These are phyloP conservation scores for Gonapodya prolifera DNA, from an alignment of 192 early-diverging fungal genomes.

Conservation along the genomic window DNA sequence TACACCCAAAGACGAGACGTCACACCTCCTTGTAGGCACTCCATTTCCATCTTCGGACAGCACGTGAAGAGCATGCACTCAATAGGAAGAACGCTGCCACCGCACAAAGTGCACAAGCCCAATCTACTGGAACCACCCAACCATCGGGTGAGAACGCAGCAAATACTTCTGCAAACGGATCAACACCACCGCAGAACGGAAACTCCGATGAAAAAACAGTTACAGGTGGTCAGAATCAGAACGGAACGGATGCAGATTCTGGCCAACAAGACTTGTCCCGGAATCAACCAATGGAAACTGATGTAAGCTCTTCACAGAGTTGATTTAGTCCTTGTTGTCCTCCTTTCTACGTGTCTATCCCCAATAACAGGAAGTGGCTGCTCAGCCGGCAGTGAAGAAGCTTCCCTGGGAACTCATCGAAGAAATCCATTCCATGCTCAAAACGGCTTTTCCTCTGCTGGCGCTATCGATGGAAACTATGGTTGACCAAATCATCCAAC, in stretches of 20 bases:
- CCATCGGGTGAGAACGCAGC: background rate
- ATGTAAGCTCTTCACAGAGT: background rate
- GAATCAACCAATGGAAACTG: background rate
- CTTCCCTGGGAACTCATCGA: constrained; percentile 83
- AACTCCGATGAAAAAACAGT: background rate
- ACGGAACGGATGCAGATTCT: too few relatives aligned
- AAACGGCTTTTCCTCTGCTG: constrained; percentile 86
- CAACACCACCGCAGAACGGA: background rate
- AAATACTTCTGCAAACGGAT: background rate
- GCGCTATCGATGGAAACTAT: constrained; percentile 96
- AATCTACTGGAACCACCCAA: background rate
- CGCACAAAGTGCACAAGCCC: background rate
- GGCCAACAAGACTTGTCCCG: too few relatives aligned
- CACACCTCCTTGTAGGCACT: constrained; percentile 50
- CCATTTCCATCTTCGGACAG: constrained; percentile 86
- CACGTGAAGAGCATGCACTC: constrained; percentile 71
- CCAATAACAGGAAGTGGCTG: background rate
- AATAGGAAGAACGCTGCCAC: constrained; percentile 32
- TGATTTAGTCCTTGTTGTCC: background rate
- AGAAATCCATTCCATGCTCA: constrained; percentile 87
- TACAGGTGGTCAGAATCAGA: background rate
- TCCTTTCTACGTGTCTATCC: background rate
- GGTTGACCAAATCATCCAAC: constrained; percentile 91
- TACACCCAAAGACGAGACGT: background rate
- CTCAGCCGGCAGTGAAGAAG: background rate